Evolutionary conservation across 805 yeast species (phyloP), one percentile per base, ranked within the genome.

Genomic region (Candida peoriensis): DNA sequence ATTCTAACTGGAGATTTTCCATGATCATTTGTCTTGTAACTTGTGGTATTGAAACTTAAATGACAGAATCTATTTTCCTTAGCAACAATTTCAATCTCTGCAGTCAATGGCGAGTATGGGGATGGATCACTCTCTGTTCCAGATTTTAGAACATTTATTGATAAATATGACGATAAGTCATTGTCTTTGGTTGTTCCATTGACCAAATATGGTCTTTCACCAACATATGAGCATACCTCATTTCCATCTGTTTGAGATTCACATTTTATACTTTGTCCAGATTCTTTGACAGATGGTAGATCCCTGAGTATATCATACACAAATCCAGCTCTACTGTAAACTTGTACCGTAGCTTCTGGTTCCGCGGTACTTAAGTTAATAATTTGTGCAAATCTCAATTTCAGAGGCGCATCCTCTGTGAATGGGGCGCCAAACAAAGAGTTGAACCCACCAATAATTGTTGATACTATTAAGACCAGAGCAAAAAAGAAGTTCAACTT

Each of bases 321-420:
- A 37, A 64, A 65, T 8, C 75, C 77, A 15, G 58, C 57, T 43
- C 81, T 68, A 5, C 82, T 84, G 42, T 41, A 59, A 1, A 78
- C 68, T 17, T 57, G 58, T 14, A 76, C 77, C 20, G 48, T 50
- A 12, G 78, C 43, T 6, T 22, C 25, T 2, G 50, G 35, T 2
- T 28, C 41, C 10, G 38, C 38, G 7, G 38, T 34, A 30, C 58
- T 57, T 37, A 80, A 55, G 43, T 82, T 72, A 34, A 81, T 64
- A 2, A 63, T 60, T 57, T 88, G 89, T 23, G 77, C 60, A 48
- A 82, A 81, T 43, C 89, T 66, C 38, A 85, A 62, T 54, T 86
- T 88, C 55, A 86, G 54, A 5, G 96, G 96, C 22, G 72, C 64
- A 5, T 58, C 48, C 18, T 65, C 62, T 20, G 78, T 72, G 54